These are phyloP conservation scores for Haematococcus sp. DNA, from an alignment of 139 green algal species.

Conservation along the genomic window DNA sequence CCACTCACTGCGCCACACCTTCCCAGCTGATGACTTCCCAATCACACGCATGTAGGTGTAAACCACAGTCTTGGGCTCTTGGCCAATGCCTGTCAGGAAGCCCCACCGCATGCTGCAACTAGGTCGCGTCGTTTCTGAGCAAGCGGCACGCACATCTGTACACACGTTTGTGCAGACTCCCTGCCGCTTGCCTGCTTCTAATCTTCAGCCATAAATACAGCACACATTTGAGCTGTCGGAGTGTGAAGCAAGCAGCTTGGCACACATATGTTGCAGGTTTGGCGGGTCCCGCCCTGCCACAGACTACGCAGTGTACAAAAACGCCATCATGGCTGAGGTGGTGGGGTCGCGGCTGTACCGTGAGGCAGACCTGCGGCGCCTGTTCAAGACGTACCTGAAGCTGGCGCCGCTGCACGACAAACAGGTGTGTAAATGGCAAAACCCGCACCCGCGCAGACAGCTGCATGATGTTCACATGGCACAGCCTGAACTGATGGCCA, in stretches of 20 bases:
- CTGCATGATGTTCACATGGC: too few species aligned
- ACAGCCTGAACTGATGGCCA: too few species aligned
- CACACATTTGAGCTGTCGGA: too few species aligned
- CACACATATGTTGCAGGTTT: too few species aligned
- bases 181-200: too few species aligned
- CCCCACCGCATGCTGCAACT: neutral
- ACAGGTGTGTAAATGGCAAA: neutral
- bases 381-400: constrained; percentile 6
- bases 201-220: too few species aligned
- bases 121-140: too few species aligned
- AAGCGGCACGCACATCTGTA: too few species aligned
- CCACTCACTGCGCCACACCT: neutral
- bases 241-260: too few species aligned
- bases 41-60: neutral
- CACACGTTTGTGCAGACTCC: too few species aligned
- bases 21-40: constrained; percentile 20
- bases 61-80: neutral
- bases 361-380: neutral
- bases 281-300: neutral
- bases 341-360: neutral
- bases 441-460: too few species aligned
- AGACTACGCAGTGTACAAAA: constrained; percentile 10
- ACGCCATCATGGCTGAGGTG: constrained; percentile 4
- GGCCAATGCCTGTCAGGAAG: neutral
- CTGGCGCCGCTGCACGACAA: neutral